A percentile compares a stretch with the other conserved stretches of the same genome.
phyloP scores from a whole-genome alignment of 805 yeast species.

The Kuraishia borneana region DNA sequence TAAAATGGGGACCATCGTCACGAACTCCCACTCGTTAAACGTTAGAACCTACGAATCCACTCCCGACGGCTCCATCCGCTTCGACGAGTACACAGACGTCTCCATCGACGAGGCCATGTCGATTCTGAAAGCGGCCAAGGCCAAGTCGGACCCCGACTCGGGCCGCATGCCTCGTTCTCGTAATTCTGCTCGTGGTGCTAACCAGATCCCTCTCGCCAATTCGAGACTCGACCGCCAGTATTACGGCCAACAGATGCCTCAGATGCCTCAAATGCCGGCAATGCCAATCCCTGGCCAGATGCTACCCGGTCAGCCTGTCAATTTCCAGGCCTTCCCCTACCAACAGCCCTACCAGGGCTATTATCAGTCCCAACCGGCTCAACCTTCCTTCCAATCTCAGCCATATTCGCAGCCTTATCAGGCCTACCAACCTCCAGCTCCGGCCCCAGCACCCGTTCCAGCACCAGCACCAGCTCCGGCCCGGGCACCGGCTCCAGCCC shows the following conservation, averaged over 20 bases:
- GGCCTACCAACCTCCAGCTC: conserved; percentile 7
- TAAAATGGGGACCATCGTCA: conserved; percentile 55
- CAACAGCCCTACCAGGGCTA: conserved; percentile 9
- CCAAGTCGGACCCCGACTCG: neutral
- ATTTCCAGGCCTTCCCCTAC: conserved; percentile 1
- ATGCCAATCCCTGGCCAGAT: conserved; percentile 10
- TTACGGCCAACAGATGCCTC: conserved; percentile 9
- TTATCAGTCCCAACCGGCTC: conserved; percentile 6
- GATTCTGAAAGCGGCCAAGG: conserved; percentile 22
- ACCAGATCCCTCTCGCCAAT: conserved; percentile 2
- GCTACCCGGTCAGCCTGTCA: neutral
- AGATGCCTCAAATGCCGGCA: conserved; percentile 15
- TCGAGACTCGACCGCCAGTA: conserved; percentile 2
- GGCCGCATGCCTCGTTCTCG: conserved; percentile 4
- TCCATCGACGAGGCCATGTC: conserved; percentile 57
- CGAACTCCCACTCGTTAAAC: conserved; percentile 49
- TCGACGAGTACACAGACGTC: conserved; percentile 74
- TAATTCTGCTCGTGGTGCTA: conserved; percentile 8
- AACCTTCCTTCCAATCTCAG: neutral
- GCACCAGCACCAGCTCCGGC: conserved; percentile 6
- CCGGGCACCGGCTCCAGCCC: conserved; percentile 6
- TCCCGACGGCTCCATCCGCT: conserved; percentile 61
- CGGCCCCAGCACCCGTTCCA: conserved; percentile 10
- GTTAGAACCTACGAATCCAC: conserved; percentile 64
- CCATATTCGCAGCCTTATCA: neutral